A percentile compares a stretch with the other conserved stretches of the same genome.
Conservation (phyloP, 2,329 filamentous ascomycete species). For the Penicillium sp. region DNA sequence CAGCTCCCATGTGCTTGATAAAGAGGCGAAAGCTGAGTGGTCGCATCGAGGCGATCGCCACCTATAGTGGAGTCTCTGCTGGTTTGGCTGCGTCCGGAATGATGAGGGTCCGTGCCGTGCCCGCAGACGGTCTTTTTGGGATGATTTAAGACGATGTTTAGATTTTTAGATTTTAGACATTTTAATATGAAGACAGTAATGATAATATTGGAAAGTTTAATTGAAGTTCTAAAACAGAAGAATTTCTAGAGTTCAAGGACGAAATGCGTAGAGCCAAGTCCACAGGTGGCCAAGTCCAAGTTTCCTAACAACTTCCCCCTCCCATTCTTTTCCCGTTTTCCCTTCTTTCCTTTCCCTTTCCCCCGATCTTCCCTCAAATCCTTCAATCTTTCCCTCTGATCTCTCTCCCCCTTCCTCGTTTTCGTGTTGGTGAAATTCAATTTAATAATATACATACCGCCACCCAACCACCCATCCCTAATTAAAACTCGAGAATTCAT, state of each 20-base stretch:
- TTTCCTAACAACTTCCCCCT: slow-evolving; percentile 10
- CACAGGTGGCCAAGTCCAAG: slow-evolving; percentile 3
- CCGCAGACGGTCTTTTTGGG: slow-evolving; percentile 2
- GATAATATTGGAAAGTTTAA: not conserved
- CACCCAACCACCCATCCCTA: not conserved
- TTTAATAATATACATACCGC: slow-evolving; percentile 3
- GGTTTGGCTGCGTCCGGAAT: slow-evolving; percentile 16
- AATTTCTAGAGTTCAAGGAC: not conserved
- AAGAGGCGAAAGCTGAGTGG: slow-evolving; percentile 10
- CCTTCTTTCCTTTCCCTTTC: slow-evolving; percentile 4
- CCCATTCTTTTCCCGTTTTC: slow-evolving; percentile 17
- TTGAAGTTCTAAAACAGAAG: not conserved
- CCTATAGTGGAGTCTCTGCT: slow-evolving; percentile 11
- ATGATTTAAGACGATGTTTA: not conserved
- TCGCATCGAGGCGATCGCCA: slow-evolving; percentile 18
- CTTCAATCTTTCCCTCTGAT: slow-evolving; percentile 2
- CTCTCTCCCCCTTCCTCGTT: slow-evolving; percentile 6
- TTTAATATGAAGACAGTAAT: not conserved
- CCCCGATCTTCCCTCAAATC: slow-evolving; percentile 2
- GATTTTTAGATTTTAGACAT: not conserved
- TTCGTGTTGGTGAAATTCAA: not conserved
- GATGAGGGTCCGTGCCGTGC: slow-evolving; percentile 11
- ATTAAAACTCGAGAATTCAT: not conserved
- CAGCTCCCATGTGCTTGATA: not conserved
- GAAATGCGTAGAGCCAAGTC: not conserved